These are phyloP conservation scores for Hypoxylon sp. DNA, from an alignment of 2,329 filamentous ascomycete species.

Conservation along the genomic window DNA sequence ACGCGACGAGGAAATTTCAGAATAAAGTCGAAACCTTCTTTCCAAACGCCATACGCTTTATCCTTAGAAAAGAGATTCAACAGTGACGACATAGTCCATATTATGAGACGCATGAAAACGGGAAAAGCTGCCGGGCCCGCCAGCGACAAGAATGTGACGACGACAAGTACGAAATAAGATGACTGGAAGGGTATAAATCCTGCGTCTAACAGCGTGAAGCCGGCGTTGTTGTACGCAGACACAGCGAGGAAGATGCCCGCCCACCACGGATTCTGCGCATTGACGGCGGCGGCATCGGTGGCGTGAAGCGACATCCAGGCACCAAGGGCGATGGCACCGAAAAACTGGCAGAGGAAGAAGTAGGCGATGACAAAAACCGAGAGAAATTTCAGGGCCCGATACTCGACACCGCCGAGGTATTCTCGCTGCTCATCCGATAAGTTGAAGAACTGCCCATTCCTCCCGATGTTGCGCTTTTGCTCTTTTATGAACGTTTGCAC, in stretches of 20 bases:
- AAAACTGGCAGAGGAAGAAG: conserved; percentile 69
- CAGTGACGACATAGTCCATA: conserved; percentile 61
- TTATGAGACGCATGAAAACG: conserved; percentile 63
- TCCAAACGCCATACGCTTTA: conserved; percentile 52
- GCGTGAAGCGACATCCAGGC: conserved; percentile 63
- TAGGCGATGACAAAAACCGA: conserved; percentile 66
- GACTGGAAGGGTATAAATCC: conserved; percentile 66
- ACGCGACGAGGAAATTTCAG: conserved; percentile 59
- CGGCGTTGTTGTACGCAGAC: conserved; percentile 70
- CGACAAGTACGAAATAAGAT: conserved; percentile 53
- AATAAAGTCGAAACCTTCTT: conserved; percentile 57
- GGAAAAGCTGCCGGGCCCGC: conserved; percentile 69
- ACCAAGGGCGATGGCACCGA: conserved; percentile 70
- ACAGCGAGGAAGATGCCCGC: conserved; percentile 69
- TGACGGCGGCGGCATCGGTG: conserved; percentile 58
- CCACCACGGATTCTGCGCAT: conserved; percentile 67
- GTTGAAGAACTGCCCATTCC: conserved; percentile 65
- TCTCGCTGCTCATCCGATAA: conserved; percentile 65
- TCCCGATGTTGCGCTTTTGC: conserved; percentile 54
- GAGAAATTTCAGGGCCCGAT: conserved; percentile 65
- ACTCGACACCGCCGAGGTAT: conserved; percentile 67
- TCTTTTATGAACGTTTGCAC: conserved; percentile 52
- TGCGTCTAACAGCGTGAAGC: conserved; percentile 70
- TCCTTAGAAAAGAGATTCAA: conserved; percentile 46
- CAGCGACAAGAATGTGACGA: conserved; percentile 55